Conservation (phyloP, 176 grass and related monocot species). For the Carex kokanica region DNA sequence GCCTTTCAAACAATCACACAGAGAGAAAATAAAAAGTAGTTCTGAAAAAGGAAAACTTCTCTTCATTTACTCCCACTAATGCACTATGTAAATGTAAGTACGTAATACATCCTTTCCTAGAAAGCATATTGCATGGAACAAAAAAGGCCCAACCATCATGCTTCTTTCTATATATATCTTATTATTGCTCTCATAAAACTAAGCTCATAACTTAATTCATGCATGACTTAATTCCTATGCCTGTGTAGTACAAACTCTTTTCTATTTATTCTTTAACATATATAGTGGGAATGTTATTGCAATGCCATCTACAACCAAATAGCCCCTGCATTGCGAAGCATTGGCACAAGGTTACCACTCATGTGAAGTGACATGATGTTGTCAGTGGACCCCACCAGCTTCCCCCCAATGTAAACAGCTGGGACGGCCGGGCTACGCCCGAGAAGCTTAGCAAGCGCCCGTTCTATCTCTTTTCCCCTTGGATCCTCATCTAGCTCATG, state of each 20-base stretch:
- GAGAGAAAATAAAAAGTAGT: neutral
- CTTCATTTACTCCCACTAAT: neutral
- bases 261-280: too few species aligned
- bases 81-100: neutral
- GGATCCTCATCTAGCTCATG: slow-evolving; percentile 48
- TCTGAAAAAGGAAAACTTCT: neutral
- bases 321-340: slow-evolving; percentile 52
- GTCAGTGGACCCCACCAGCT: slow-evolving; percentile 48
- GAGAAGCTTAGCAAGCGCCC: slow-evolving; percentile 30
- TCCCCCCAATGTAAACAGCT: slow-evolving; percentile 57
- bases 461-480: slow-evolving; percentile 40
- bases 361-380: slow-evolving; percentile 56
- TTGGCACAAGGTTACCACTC: slow-evolving; percentile 39
- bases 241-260: neutral
- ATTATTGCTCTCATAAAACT: too few species aligned
- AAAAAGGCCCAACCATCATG: too few species aligned
- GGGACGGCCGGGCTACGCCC: slow-evolving; percentile 28
- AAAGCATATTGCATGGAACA: too few species aligned
- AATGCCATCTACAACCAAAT: neutral
- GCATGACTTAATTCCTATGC: neutral
- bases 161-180: neutral
- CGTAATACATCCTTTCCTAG: neutral
- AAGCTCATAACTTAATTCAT: too few species aligned
- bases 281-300: too few species aligned
- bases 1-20: neutral